Evolutionary conservation across 257 asterid genomes (phyloP), one percentile per base, ranked within the genome.

Genomic region (Apocynum venetum): DNA sequence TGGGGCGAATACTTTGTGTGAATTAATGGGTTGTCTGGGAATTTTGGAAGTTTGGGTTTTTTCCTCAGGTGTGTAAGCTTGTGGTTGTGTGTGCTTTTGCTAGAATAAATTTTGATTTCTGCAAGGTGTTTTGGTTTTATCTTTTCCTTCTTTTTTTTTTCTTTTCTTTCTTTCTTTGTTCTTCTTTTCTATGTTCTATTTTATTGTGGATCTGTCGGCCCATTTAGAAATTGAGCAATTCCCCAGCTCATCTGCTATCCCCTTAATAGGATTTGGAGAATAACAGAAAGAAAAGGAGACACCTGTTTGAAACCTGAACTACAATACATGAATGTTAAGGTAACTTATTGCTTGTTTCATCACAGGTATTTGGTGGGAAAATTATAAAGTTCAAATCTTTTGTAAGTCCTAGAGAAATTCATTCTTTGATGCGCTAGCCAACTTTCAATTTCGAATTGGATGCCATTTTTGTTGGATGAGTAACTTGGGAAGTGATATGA

Each of bases 1-100:
- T 43, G 63, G 53, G 75, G 74, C 44, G 40, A 71, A 70, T 77
- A 43, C 10, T 77, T 49, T 72, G 8, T 71, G 46, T 40, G 25
- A 15, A 59, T 53, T 72, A 25, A 75, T 77, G 83, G 82, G 79
- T 78, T 81, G 77, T n/a, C 52, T 77, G 69, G 43, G 67, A 82
- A 36, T 47, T 71, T 55, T 41, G 14, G 38, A 80, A 46, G 53
- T 73, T 57, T 75, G 64, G 40, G 48, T 71, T 65, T 53, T 73
- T 61, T 13, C 4, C n/a, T 19, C 31, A 38, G 53, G 17, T 57
- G 35, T 43, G 36, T 43, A 75, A 78, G 49, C 31, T 35, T 44
- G 25, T 13, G 2, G 48, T 66, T 72, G 60, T 44, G 17, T 72
- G 53, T 75, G 79, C 48, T 70, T 52, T 15, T 59, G 41, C 60